phyloP scores from a whole-genome alignment of 2,329 filamentous ascomycete species.

The Aspergillus versicolor region DNA sequence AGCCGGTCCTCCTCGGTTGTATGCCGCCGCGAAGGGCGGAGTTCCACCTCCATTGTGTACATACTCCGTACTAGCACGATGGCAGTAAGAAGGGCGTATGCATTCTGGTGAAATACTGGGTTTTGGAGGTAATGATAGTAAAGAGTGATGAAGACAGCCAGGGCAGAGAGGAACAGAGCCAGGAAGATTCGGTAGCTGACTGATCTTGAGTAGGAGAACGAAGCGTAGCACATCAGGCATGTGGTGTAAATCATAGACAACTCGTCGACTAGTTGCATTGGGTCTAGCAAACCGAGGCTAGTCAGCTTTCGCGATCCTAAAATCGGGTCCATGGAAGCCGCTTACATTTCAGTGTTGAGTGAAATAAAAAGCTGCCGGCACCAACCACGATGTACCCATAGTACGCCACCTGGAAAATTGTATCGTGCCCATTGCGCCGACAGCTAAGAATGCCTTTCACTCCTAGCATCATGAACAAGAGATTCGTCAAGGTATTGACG shows the following conservation, averaged over 20 bases:
- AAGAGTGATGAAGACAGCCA: conserved; percentile 70
- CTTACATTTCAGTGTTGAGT: conserved; percentile 63
- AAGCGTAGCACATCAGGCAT: conserved; percentile 69
- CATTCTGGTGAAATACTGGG: conserved; percentile 77
- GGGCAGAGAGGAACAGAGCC: conserved; percentile 55
- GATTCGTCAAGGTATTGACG: conserved; percentile 78
- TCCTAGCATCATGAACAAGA: conserved; percentile 77
- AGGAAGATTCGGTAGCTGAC: conserved; percentile 52
- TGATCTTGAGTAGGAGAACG: conserved; percentile 68
- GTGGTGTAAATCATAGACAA: conserved; percentile 72
- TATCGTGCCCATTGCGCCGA: conserved; percentile 68
- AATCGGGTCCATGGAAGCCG: conserved; percentile 4
- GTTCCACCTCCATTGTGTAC: conserved; percentile 70
- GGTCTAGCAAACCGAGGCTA: conserved; percentile 47
- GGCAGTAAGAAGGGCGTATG: conserved; percentile 70
- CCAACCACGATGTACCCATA: conserved; percentile 62
- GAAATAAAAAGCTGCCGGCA: conserved; percentile 62
- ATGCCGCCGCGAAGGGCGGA: conserved; percentile 59
- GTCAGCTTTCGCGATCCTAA: conserved; percentile 21
- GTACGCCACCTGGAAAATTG: conserved; percentile 70
- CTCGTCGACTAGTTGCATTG: conserved; percentile 70
- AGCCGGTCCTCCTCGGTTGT: conserved; percentile 47
- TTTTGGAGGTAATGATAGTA: conserved; percentile 82
- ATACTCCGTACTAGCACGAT: conserved; percentile 71
- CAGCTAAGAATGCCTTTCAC: conserved; percentile 74